Evolutionary conservation across 2,329 filamentous ascomycete species (phyloP), one percentile per base, ranked within the genome.

Genomic region (Beauveria sp.): DNA sequence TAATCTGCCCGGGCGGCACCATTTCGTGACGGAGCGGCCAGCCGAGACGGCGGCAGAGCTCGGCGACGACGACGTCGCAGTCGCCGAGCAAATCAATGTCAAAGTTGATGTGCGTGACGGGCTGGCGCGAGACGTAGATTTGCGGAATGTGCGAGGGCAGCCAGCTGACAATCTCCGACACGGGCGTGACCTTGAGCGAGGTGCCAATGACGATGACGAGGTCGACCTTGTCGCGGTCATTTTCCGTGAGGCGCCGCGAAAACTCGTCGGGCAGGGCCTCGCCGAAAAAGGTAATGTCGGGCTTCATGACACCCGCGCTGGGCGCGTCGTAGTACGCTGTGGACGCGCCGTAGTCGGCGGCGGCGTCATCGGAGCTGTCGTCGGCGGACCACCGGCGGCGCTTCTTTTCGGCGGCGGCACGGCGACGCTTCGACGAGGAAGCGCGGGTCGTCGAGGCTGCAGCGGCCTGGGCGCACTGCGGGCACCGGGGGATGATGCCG

Each of bases 281-380:
- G 67, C 93, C 93, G 70, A 98, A 98, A 79, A 99, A 98, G 52
- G 91, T 98, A 71, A 99, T 98, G 76, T 98, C 93, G 9, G 95
- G 95, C 81, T 90, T 96, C 91, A 96, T 96, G 71, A 96, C 86
- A 62, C 90, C 91, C 2, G 86, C 83, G 53, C 82, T 80, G 2
- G 86, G 85, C 45, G 89, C 84, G 64, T 78, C 75, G 65, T 78
- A 80, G 46, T 80, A 78, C 31, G 77, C 77, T 16, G 77, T 76
- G 46, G 80, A 78, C 31, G 77, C 76, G 20, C 77, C 76, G 34
- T 31, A 14, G 34, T 12, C 34, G 43, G 9, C 40, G 1, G 18
- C 24, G 18, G 48, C 42, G 59, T 81, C 79, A 16, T 80, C 74
- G 45, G 71, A 76, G 50, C 71, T 75, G 64, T 75, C 75, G 65